Conservation (phyloP, 805 yeast genomes). For the Wickerhamomyces bovis region DNA sequence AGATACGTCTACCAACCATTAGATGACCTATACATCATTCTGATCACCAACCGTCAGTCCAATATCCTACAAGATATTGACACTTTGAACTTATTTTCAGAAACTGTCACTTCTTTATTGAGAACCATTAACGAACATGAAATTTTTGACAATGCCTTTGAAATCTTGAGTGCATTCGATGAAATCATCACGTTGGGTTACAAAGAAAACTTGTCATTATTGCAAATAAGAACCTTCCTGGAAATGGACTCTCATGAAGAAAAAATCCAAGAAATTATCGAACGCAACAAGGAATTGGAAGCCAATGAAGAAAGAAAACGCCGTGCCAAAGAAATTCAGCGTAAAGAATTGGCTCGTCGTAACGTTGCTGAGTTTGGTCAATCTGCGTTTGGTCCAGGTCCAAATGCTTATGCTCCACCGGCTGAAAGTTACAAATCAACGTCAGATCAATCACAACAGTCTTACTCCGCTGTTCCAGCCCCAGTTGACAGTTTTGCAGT, state of each 20-base stretch:
- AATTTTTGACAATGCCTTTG: constrained; percentile 79
- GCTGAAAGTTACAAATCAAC: constrained; percentile 6
- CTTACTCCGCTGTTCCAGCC: constrained; percentile 17
- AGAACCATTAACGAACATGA: constrained; percentile 75
- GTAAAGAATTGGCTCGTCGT: constrained; percentile 64
- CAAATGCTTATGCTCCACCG: constrained; percentile 5
- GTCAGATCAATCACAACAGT: constrained; percentile 12
- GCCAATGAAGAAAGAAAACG: constrained; percentile 96
- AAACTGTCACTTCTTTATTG: constrained; percentile 70
- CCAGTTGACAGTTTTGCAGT: constrained; percentile 17
- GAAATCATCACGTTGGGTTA: constrained; percentile 88
- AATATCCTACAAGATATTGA: constrained; percentile 93
- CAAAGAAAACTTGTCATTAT: constrained; percentile 74
- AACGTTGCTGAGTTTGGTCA: constrained; percentile 24
- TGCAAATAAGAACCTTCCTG: constrained; percentile 82
- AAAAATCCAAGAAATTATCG: constrained; percentile 96
- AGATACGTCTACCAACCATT: constrained; percentile 95
- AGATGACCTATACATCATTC: constrained; percentile 86
- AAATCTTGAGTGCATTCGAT: constrained; percentile 85
- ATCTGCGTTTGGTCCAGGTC: constrained; percentile 5
- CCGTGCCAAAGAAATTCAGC: constrained; percentile 84
- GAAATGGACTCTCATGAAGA: constrained; percentile 99
- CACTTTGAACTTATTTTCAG: constrained; percentile 79
- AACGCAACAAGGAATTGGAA: constrained; percentile 92
- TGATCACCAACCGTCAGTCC: constrained; percentile 85